phyloP scores from a whole-genome alignment of 345 rosid genomes.

The Boechera divaricarpa region DNA sequence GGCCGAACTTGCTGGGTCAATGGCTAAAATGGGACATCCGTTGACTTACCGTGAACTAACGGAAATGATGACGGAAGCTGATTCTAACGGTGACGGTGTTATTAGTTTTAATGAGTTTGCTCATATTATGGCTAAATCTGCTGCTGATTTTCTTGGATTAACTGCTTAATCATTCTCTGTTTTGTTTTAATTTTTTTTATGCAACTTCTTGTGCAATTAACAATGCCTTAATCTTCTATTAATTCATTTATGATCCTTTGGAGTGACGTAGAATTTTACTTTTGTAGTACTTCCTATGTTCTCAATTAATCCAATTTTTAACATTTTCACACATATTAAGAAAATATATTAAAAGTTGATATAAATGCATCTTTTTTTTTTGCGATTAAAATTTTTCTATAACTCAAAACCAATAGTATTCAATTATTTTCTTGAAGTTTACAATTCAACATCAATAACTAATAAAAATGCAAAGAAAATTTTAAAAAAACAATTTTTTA shows the following conservation, averaged over 20 bases:
- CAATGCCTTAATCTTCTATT: conserved; percentile 17
- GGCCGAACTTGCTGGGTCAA: conserved; percentile 75
- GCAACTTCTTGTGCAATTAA: conserved; percentile 40
- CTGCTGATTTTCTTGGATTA: conserved; percentile 78
- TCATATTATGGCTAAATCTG: conserved; percentile 76
- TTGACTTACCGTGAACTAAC: conserved; percentile 71
- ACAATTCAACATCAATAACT: too few species aligned
- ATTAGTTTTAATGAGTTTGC: conserved; percentile 84
- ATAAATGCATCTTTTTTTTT: too few species aligned
- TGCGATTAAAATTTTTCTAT: too few species aligned
- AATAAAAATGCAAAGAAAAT: too few species aligned
- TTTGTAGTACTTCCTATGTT: background rate
- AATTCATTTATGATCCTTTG: conserved; percentile 17
- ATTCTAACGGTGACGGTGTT: conserved; percentile 88
- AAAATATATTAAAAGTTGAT: too few species aligned
- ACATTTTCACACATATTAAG: too few species aligned
- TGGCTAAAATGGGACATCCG: conserved; percentile 88
- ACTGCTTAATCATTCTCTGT: conserved; percentile 30
- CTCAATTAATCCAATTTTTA: too few species aligned
- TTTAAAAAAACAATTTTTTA: too few species aligned
- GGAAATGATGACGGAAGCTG: conserved; percentile 91
- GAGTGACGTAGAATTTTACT: conserved; percentile 15
- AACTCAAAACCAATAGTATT: too few species aligned
- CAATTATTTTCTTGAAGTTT: too few species aligned
- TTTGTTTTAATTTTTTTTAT: conserved; percentile 1